These are phyloP conservation scores for Hydrangea macrophylla DNA, from an alignment of 148 eudicot species.

Conservation along the genomic window DNA sequence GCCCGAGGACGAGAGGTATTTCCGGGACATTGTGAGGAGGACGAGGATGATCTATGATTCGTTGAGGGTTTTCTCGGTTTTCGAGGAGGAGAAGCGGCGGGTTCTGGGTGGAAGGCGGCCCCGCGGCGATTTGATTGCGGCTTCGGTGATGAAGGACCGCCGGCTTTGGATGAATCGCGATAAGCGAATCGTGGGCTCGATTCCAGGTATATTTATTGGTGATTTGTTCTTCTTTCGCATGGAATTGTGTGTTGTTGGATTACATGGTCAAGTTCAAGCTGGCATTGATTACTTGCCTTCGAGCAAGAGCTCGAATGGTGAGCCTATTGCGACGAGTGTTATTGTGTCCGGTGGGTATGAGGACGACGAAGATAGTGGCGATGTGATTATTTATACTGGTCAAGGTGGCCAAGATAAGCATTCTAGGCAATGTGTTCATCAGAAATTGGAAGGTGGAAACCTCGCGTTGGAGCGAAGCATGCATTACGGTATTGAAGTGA, in stretches of 20 bases:
- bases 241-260: constrained; percentile 82
- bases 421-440: constrained; percentile 53
- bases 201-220: constrained; percentile 76
- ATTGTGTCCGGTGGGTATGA: constrained; percentile 95
- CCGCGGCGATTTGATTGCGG: constrained; percentile 67
- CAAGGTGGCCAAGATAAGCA: constrained; percentile 86
- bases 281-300: constrained; percentile 82
- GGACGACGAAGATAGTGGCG: constrained; percentile 83
- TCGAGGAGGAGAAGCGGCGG: constrained; percentile 45
- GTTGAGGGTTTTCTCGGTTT: constrained; percentile 37
- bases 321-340: constrained; percentile 86
- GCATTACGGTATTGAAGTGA: constrained; percentile 84
- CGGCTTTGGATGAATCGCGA: constrained; percentile 80
- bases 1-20: constrained; percentile 48
- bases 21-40: constrained; percentile 50
- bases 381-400: constrained; percentile 74
- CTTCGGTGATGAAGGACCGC: constrained; percentile 51
- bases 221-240: constrained; percentile 80
- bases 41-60: constrained; percentile 73
- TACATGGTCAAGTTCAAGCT: constrained; percentile 85
- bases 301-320: constrained; percentile 73
- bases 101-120: constrained; percentile 31
- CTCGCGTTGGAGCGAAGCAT: constrained; percentile 79
- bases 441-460: constrained; percentile 80
- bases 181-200: constrained; percentile 75